Evolutionary conservation across 2,329 filamentous ascomycete genomes (phyloP).

Genomic region (Diaporthe longicolla): DNA sequence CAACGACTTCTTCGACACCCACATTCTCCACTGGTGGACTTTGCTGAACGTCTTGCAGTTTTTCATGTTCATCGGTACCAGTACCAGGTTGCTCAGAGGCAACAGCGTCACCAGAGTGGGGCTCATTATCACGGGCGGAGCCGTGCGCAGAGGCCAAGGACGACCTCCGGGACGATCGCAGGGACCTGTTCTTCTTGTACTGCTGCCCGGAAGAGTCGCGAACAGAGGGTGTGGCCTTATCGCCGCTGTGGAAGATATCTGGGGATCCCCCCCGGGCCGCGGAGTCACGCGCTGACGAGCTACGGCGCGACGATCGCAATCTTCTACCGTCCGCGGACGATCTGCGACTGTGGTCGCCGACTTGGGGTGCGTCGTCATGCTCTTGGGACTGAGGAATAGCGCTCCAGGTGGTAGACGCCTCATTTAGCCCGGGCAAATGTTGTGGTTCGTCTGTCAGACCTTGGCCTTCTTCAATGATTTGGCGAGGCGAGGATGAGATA

Average conservation of each 20-base stretch:
- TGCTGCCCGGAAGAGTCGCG: slow-evolving; percentile 35
- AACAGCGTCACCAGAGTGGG: not conserved
- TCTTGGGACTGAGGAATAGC: not conserved
- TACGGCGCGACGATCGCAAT: slow-evolving; percentile 20
- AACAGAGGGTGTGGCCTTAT: slow-evolving; percentile 9
- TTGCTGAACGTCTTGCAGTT: not conserved
- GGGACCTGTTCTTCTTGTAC: slow-evolving; percentile 38
- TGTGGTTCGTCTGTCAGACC: not conserved
- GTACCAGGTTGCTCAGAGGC: slow-evolving; percentile 2
- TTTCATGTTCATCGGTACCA: not conserved
- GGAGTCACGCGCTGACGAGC: slow-evolving; percentile 8
- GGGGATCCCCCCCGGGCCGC: not conserved
- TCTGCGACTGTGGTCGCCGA: not conserved
- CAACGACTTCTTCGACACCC: not conserved
- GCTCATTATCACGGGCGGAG: not conserved
- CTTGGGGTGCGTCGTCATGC: not conserved
- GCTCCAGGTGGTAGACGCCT: not conserved
- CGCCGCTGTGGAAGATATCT: slow-evolving; percentile 16
- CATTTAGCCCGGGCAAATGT: not conserved
- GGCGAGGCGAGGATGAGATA: not conserved
- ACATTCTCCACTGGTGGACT: not conserved
- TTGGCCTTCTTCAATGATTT: not conserved
- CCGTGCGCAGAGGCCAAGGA: slow-evolving; percentile 24
- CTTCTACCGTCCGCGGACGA: not conserved
- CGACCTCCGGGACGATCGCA: slow-evolving; percentile 27